Base-by-base conservation (phyloP, 1,284 basidiomycete genomes). In the Kalmanozyma brasiliensis region DNA sequence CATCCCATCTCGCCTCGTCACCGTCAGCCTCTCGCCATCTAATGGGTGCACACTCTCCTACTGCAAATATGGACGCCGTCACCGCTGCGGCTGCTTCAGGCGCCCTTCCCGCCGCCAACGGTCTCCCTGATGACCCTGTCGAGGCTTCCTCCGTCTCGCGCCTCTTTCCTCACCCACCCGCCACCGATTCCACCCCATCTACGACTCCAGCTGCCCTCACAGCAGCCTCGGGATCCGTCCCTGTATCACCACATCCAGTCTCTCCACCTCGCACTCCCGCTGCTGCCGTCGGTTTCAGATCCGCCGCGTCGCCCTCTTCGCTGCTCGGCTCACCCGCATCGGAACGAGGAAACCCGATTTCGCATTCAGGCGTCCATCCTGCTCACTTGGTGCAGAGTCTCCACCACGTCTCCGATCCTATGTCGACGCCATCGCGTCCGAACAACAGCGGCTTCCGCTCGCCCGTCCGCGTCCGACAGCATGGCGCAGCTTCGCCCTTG, bases 101-200 rank as follows among this genome's bases (percentile, higher is more conserved):
- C 35, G 43, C 65, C 22, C 52, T 77, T 13, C 74, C 76, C 8
- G 64, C 76, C 5, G 79, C 79, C 20, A 79, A 80, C 29, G 74
- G 71, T 13, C 61, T 80, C 8, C 79, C 79, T 0, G 59, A 73
- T 20, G 78, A 80, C 30, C 78, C 79, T 4, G 47, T 49, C 35
- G 70, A 74, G 24, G 79, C 78, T 8, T 72, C 66, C 23, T 52
- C 71, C 22, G 44, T 77, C 9, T 74, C 76, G 20, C 59, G 68
- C 29, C 72, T 80, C 29, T 80, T 78, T 41, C 62, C 77, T 13
- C 73, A 78, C 32, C 73, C 74, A 17, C 76, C 75, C 0, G 79
- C 76, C 26, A 56, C 70, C 4, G 60, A 58, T 6, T 46, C 59
- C 4, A 38, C 61, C 5, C 49, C 61, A 2, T 42, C 34, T 9